Evolutionary conservation across 345 rosid genomes (phyloP).

Genomic region (Pistacia atlantica): DNA sequence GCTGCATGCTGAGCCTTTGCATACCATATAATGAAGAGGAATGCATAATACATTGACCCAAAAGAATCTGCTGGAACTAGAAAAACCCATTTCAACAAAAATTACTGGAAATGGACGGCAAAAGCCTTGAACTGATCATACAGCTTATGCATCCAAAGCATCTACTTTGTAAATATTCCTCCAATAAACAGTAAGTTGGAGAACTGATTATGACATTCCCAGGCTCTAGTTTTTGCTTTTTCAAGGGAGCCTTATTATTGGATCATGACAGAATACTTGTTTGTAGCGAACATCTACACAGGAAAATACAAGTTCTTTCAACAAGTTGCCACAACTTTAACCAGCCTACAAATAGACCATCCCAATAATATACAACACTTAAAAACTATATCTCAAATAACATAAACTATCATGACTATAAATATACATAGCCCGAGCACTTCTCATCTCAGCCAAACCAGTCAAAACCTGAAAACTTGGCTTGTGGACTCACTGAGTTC

Average conservation of each 20-base stretch:
- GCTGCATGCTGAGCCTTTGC: background rate
- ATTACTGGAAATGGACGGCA: slow-evolving; percentile 7
- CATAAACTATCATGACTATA: background rate
- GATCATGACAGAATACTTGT: background rate
- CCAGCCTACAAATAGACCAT: background rate
- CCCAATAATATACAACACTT: background rate
- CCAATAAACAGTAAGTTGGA: background rate
- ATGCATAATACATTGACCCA: background rate
- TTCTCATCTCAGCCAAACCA: background rate
- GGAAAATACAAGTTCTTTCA: background rate
- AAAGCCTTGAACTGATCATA: slow-evolving; percentile 1
- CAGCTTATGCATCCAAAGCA: background rate
- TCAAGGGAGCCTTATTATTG: background rate
- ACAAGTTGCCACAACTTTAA: background rate
- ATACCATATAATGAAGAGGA: background rate
- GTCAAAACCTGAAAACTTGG: background rate
- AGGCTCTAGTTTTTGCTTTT: background rate
- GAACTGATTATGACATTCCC: background rate
- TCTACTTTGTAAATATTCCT: background rate
- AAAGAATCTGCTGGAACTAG: background rate
- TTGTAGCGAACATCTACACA: background rate
- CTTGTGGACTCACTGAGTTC: background rate
- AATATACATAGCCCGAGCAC: background rate
- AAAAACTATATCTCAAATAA: background rate
- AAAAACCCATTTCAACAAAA: slow-evolving; percentile 8